Conservation (phyloP, 208 protist genomes). For the Trypanosoma cruzi region DNA sequence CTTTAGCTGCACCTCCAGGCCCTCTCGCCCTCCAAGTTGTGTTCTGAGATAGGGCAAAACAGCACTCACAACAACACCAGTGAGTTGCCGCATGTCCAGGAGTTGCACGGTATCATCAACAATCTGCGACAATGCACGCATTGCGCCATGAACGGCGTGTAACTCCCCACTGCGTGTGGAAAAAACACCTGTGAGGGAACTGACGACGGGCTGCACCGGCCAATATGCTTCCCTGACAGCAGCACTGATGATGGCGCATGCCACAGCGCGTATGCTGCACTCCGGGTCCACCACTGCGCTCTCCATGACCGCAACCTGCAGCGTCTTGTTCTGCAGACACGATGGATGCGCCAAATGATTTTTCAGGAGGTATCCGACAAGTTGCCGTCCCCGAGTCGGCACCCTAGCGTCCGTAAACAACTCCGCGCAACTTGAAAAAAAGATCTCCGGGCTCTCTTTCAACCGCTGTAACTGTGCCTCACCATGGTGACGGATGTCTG, state of each 20-base stretch:
- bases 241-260: constrained; percentile 68
- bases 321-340: constrained; percentile 46
- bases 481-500: constrained; percentile 53
- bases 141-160: constrained; percentile 63
- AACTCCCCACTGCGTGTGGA: constrained; percentile 38
- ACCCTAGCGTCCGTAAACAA: constrained; percentile 52
- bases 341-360: constrained; percentile 62
- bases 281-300: constrained; percentile 66
- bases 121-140: constrained; percentile 76
- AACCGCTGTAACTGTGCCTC: constrained; percentile 67
- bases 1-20: constrained; percentile 47
- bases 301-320: constrained; percentile 58
- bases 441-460: constrained; percentile 43
- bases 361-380: constrained; percentile 78
- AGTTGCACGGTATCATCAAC: constrained; percentile 65
- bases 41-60: constrained; percentile 50
- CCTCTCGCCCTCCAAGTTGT: constrained; percentile 19
- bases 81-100: constrained; percentile 61
- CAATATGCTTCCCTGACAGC: constrained; percentile 77
- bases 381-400: constrained; percentile 45
- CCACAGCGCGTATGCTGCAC: constrained; percentile 68
- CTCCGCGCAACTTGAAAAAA: constrained; percentile 67
- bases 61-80: constrained; percentile 44
- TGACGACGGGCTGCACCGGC: constrained; percentile 51
- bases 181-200: constrained; percentile 39